These are phyloP conservation scores for Teunomyces tritomae DNA, from an alignment of 805 yeast genomes.

Conservation along the genomic window DNA sequence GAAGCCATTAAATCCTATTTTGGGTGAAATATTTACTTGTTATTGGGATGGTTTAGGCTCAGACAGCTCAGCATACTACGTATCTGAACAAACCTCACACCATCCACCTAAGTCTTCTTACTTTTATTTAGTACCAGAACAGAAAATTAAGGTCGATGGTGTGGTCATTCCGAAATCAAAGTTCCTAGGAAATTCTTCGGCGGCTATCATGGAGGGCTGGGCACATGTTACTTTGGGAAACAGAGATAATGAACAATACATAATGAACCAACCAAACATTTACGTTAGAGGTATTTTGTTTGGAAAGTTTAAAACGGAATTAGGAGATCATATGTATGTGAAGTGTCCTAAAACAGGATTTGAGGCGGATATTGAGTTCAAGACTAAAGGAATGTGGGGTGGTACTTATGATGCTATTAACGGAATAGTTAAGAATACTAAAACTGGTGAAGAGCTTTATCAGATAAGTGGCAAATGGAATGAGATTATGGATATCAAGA, in stretches of 20 bases:
- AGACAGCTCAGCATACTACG: conserved; percentile 68
- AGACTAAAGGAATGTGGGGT: conserved; percentile 89
- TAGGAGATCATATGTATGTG: conserved; percentile 88
- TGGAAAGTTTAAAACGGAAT: conserved; percentile 84
- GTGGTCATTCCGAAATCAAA: conserved; percentile 80
- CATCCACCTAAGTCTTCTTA: conserved; percentile 98
- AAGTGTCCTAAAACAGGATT: conserved; percentile 57
- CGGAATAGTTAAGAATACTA: conserved; percentile 56
- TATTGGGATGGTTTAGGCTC: conserved; percentile 86
- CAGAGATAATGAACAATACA: conserved; percentile 65
- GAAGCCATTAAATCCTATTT: conserved; percentile 91
- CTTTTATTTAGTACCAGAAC: conserved; percentile 81
- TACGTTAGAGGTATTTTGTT: conserved; percentile 91
- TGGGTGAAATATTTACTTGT: conserved; percentile 88
- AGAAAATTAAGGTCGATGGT: conserved; percentile 84
- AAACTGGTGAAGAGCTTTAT: conserved; percentile 54
- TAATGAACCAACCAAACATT: conserved; percentile 91
- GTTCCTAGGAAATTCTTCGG: conserved; percentile 93
- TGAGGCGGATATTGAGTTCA: conserved; percentile 84
- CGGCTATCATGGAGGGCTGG: conserved; percentile 93
- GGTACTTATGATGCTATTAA: conserved; percentile 90
- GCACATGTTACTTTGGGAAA: conserved; percentile 70
- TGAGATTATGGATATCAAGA: conserved; percentile 69
- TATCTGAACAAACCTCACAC: conserved; percentile 94
- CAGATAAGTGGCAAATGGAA: conserved; percentile 92